Base-by-base conservation (phyloP, 805 yeast species). In the Candida broadrunensis region DNA sequence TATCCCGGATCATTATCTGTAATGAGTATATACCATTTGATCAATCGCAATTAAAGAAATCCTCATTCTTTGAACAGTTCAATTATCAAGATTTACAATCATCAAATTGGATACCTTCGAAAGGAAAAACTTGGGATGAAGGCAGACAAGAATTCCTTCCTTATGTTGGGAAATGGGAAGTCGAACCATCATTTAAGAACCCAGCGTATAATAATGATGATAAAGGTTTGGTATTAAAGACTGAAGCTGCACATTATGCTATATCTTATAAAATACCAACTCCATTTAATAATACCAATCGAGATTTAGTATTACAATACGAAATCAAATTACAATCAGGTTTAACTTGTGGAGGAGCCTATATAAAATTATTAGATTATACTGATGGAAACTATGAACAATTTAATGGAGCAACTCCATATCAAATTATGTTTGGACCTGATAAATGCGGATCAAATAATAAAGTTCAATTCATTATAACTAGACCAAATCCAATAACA, bases 361-460 rank as follows among this genome's bases (percentile, higher is more conserved):
- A 89, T 64, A 60, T 90, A 49, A 90, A 90, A 68, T 68, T 90
- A 34, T 63, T 90, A 41, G 70, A 80, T 34, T 42, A 40, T 5
- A 46, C 63, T 33, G 58, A 63, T 18, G 69, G 57, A 1, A 61
- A 57, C 41, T 69, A 65, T 26, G 58, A 62, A 30, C 76, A 77
- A 44, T 84, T 88, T 68, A 71, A 68, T 48, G 75, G 78, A 45
- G 80, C 72, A 20, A 75, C 95, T 3, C 86, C 89, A 2, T 88
- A 84, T 65, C 88, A 85, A 61, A 66, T 90, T 48, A 85, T 90
- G 91, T 90, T 90, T 67, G 97, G 97, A 16, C 97, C 97, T 33
- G 97, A 90, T 63, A 80, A 77, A 59, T 90, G 97, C 66, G 96
- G 95, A 2, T 57, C 80, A 39, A 75, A 83, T 34, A 86, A 88